Conservation (phyloP, 2,329 filamentous ascomycete species). For the Fusarium domesticum region DNA sequence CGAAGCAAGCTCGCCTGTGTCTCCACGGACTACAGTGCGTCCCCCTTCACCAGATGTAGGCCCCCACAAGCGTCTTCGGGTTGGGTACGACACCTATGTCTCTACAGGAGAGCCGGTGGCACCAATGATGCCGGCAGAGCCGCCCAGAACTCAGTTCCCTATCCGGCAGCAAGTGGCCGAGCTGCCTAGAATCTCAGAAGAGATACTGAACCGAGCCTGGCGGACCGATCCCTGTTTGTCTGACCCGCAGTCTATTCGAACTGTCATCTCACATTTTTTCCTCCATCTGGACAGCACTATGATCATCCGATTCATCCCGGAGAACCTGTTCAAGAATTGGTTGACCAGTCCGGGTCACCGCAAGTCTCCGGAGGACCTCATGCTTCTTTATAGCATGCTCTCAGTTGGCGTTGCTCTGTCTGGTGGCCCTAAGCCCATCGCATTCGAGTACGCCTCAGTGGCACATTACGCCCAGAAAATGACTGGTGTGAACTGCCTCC, state of each 20-base stretch:
- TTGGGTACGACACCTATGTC: constrained; percentile 47
- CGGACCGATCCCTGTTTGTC: constrained; percentile 48
- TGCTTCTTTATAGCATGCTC: constrained; percentile 45
- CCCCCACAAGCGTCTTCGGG: constrained; percentile 48
- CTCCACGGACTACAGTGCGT: constrained; percentile 41
- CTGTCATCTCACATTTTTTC: constrained; percentile 42
- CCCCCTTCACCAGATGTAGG: constrained; percentile 34
- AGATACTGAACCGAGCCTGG: constrained; percentile 49
- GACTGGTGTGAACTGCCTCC: constrained; percentile 40
- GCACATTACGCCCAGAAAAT: constrained; percentile 53
- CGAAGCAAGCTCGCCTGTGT: constrained; percentile 47
- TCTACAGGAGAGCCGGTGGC: constrained; percentile 33
- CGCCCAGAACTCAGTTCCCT: constrained; percentile 35
- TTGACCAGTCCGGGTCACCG: constrained; percentile 34
- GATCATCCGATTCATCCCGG: constrained; percentile 42
- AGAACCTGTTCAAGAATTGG: constrained; percentile 40
- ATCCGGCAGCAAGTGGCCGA: constrained; percentile 40
- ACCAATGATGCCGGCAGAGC: constrained; percentile 35
- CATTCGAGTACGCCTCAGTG: constrained; percentile 46
- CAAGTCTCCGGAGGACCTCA: constrained; percentile 43
- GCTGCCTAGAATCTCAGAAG: constrained; percentile 48
- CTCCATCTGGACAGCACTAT: constrained; percentile 41
- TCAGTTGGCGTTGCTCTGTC: constrained; percentile 40
- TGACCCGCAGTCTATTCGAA: constrained; percentile 40
- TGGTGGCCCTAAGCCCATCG: constrained; percentile 37